A percentile compares a stretch with the other conserved stretches of the same genome.
Conservation (phyloP, 805 yeast species). For the Ogataea minuta region DNA sequence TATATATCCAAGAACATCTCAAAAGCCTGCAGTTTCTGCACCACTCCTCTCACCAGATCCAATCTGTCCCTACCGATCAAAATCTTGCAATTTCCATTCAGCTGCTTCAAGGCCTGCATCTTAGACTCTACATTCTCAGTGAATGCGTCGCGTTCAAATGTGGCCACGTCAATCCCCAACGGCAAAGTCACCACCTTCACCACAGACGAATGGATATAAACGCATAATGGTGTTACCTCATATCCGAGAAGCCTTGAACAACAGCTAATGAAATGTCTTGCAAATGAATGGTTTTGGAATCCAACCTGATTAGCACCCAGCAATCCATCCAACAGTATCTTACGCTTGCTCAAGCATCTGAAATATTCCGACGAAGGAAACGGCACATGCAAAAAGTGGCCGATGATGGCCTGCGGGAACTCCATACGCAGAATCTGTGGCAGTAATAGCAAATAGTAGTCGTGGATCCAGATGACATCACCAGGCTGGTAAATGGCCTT, state of each 20-base stretch:
- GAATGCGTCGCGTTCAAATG: conserved; percentile 64
- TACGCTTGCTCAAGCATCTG: conserved; percentile 81
- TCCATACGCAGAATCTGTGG: conserved; percentile 83
- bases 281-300: conserved; percentile 83
- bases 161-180: conserved; percentile 80
- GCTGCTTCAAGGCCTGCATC: conserved; percentile 58
- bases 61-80: conserved; percentile 93
- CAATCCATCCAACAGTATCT: conserved; percentile 83
- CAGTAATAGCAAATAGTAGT: conserved; percentile 74
- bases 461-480: conserved; percentile 90
- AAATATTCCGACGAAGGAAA: conserved; percentile 94
- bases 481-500: conserved; percentile 77
- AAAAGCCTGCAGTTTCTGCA: conserved; percentile 89
- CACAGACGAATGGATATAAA: conserved; percentile 73
- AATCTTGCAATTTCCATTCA: conserved; percentile 66
- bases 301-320: conserved; percentile 85
- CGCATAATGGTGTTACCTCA: conserved; percentile 56
- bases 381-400: conserved; percentile 84
- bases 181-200: conserved; percentile 77
- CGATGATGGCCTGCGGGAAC: conserved; percentile 70
- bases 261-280: conserved; percentile 87
- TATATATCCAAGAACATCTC: conserved; percentile 84
- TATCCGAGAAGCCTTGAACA: conserved; percentile 86
- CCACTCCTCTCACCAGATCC: conserved; percentile 89
- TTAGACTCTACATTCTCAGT: conserved; percentile 53